A percentile compares a stretch with the other conserved stretches of the same genome.
Evolutionary conservation across 495 filamentous ascomycete genomes (phyloP).

Genomic region (Podospora conica): DNA sequence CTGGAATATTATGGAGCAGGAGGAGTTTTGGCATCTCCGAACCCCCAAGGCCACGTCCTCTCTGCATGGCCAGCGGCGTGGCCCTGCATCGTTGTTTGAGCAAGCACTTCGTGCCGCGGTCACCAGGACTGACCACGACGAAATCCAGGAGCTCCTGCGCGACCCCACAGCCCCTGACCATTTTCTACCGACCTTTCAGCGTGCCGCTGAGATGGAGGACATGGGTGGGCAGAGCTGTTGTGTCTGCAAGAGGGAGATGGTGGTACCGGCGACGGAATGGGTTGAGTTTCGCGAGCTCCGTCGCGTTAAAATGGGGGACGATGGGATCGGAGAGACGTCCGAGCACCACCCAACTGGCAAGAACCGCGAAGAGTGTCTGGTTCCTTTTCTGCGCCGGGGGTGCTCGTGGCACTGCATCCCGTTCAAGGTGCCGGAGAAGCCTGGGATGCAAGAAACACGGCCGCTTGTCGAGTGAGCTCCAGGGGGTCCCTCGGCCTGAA

Average conservation of each 20-base stretch:
- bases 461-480: not conserved
- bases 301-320: not conserved
- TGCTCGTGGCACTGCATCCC: slow-evolving; percentile 64
- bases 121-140: slow-evolving; percentile 1
- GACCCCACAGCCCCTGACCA: not conserved
- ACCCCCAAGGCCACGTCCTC: slow-evolving; percentile 5
- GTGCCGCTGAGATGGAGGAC: slow-evolving; percentile 7
- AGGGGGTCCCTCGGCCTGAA: too few species aligned
- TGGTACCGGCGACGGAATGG: slow-evolving; percentile 25
- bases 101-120: slow-evolving; percentile 16
- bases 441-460: not conserved
- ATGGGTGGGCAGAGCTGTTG: slow-evolving; percentile 21
- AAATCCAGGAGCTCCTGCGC: not conserved
- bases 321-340: not conserved
- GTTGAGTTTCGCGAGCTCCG: slow-evolving; percentile 24
- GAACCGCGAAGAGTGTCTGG: slow-evolving; percentile 21
- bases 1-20: slow-evolving; percentile 9
- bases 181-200: slow-evolving; percentile 6
- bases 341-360: not conserved
- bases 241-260: slow-evolving; percentile 21
- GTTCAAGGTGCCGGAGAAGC: slow-evolving; percentile 1
- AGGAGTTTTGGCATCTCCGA: slow-evolving; percentile 19
- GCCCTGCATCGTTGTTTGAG: slow-evolving; percentile 24
- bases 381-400: slow-evolving; percentile 58
- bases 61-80: slow-evolving; percentile 2